Evolutionary conservation across 2,329 filamentous ascomycete species (phyloP).

Genomic region (Diplodia intermedia): DNA sequence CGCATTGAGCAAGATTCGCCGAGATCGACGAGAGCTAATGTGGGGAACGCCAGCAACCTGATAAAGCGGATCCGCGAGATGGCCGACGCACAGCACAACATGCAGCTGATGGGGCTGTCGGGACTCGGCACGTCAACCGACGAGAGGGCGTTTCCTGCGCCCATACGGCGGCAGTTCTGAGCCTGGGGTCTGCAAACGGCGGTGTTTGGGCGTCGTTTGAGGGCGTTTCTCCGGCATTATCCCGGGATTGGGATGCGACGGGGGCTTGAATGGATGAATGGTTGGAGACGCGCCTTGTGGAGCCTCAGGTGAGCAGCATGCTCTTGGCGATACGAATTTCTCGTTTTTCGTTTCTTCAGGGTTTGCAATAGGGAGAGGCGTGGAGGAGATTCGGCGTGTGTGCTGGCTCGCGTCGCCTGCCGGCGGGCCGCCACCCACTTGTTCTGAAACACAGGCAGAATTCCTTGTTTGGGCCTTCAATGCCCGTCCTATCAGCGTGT

Average conservation of each 20-base stretch:
- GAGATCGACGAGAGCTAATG: conserved; percentile 10
- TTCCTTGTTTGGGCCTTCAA: background rate
- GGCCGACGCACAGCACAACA: conserved; percentile 42
- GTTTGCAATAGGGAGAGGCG: background rate
- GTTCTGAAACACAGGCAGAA: background rate
- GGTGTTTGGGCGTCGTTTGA: background rate
- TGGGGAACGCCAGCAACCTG: conserved; percentile 44
- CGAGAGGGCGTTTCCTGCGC: background rate
- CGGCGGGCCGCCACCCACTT: background rate
- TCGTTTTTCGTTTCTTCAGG: background rate
- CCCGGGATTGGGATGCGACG: background rate
- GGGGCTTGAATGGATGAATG: background rate
- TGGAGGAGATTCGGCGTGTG: background rate
- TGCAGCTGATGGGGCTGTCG: conserved; percentile 26
- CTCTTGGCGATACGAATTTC: background rate
- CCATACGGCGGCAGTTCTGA: conserved; percentile 23
- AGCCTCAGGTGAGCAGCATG: conserved; percentile 5
- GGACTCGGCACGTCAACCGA: conserved; percentile 2
- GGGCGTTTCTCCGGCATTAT: conserved; percentile 1
- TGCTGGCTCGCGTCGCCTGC: background rate
- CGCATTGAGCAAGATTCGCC: no score
- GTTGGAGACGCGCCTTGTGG: background rate
- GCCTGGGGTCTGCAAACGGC: background rate
- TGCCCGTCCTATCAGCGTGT: background rate
- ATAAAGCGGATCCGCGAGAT: conserved; percentile 56